Evolutionary conservation across 2,329 filamentous ascomycete genomes (phyloP).

Genomic region (Fulvia fulva): DNA sequence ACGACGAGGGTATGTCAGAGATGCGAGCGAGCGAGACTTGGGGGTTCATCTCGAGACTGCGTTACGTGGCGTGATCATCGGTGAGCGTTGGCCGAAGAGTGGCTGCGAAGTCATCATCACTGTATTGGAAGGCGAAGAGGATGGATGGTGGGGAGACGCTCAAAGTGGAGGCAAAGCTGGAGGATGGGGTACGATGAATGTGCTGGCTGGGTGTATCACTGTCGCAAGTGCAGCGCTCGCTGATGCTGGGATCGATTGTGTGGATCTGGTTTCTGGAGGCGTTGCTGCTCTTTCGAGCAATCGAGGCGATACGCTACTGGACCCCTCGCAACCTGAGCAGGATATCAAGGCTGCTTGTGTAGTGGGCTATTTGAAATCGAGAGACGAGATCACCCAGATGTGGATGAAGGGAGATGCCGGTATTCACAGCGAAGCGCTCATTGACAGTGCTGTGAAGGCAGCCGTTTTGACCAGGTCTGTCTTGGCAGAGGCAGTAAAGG

Average conservation of each 20-base stretch:
- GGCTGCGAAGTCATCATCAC: conserved; percentile 93
- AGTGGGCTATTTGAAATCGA: conserved; percentile 78
- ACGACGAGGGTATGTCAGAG: conserved; percentile 79
- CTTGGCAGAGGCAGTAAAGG: conserved; percentile 58
- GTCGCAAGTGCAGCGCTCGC: conserved; percentile 88
- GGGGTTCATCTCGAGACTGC: conserved; percentile 89
- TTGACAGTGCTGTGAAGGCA: conserved; percentile 62
- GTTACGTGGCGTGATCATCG: conserved; percentile 81
- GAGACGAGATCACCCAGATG: conserved; percentile 89
- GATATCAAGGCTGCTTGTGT: conserved; percentile 79
- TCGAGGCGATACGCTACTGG: conserved; percentile 57
- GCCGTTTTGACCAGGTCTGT: conserved; percentile 58
- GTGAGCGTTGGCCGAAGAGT: conserved; percentile 96
- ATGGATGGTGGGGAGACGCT: conserved; percentile 61
- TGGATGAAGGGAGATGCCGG: conserved; percentile 79
- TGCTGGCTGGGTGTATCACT: conserved; percentile 86
- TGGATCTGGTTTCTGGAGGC: conserved; percentile 84
- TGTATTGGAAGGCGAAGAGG: conserved; percentile 88
- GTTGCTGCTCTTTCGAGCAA: conserved; percentile 72
- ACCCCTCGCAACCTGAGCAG: conserved; percentile 74
- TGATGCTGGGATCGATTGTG: conserved; percentile 92
- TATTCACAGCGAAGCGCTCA: conserved; percentile 48
- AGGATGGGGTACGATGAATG: conserved; percentile 82
- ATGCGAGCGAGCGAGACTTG: conserved; percentile 81
- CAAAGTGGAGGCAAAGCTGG: conserved; percentile 40